These are phyloP conservation scores for Paspalum notatum DNA, from an alignment of 176 grass and related monocot species.

Conservation along the genomic window DNA sequence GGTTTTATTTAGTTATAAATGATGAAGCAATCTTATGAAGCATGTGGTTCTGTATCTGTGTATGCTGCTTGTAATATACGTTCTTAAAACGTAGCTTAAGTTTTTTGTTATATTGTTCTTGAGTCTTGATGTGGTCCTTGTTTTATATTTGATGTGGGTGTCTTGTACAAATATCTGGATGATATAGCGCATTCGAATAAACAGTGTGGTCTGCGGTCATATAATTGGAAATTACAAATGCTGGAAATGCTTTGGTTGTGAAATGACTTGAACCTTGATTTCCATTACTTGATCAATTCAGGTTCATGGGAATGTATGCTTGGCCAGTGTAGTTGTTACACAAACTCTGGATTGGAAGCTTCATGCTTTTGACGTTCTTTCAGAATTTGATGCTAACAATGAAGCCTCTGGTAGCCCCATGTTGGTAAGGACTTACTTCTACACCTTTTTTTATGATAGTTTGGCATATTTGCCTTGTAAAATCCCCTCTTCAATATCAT, in stretches of 20 bases:
- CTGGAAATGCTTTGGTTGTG: not conserved
- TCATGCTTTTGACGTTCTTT: constrained; percentile 97
- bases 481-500: constrained; percentile 15
- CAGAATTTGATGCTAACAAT: constrained; percentile 92
- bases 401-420: constrained; percentile 72
- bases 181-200: constrained; percentile 11
- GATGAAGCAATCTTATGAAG: constrained; percentile 7
- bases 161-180: constrained; percentile 7
- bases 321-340: constrained; percentile 96
- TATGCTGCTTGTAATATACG: constrained; percentile 5
- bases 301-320: constrained; percentile 97
- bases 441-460: constrained; percentile 25
- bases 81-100: not conserved
- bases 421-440: constrained; percentile 63
- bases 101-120: constrained; percentile 9
- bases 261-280: constrained; percentile 38
- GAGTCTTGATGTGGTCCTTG: constrained; percentile 15
- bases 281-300: constrained; percentile 52
- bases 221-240: constrained; percentile 8
- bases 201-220: not conserved
- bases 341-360: constrained; percentile 98
- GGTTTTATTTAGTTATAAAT: constrained; percentile 24
- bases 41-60: not conserved
- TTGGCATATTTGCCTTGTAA: not conserved
- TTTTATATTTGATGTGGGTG: constrained; percentile 30